These are phyloP conservation scores for Quercus ilex DNA, from an alignment of 306 rosid genomes.

Conservation along the genomic window DNA sequence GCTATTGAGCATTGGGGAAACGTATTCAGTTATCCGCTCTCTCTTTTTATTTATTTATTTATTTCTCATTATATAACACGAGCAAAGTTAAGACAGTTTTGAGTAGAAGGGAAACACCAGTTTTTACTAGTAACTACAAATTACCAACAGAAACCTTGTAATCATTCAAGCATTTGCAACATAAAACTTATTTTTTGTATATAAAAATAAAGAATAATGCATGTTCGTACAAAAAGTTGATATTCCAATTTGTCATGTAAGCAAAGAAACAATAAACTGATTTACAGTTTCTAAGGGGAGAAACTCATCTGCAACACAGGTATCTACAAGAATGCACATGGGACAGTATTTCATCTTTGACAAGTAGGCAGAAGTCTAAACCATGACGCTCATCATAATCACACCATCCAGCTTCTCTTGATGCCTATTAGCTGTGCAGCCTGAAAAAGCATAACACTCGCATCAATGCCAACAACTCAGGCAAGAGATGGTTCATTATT, in stretches of 20 bases:
- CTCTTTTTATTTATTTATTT: neutral
- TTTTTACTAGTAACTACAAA: constrained; percentile 1
- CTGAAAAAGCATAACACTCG: constrained; percentile 48
- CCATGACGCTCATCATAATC: constrained; percentile 21
- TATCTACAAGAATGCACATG: constrained; percentile 69
- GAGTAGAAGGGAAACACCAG: neutral
- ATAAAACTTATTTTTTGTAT: neutral
- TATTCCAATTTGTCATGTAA: constrained; percentile 41
- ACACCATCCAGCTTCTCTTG: constrained; percentile 26
- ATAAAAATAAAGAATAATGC: constrained; percentile 12
- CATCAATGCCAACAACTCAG: constrained; percentile 33
- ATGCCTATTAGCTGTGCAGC: constrained; percentile 32
- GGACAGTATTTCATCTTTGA: constrained; percentile 59
- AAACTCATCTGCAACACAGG: constrained; percentile 95
- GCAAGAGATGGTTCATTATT: constrained; percentile 15
- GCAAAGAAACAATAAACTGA: constrained; percentile 37
- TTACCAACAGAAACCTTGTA: neutral
- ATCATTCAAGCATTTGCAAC: neutral
- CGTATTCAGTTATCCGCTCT: too few relatives aligned
- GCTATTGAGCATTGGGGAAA: neutral
- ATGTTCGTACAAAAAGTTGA: constrained; percentile 41
- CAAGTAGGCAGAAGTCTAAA: constrained; percentile 37
- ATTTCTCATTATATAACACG: neutral
- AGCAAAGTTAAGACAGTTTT: neutral
- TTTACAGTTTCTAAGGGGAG: constrained; percentile 95